phyloP scores from a whole-genome alignment of 768 basidiomycete species.

The Polyporus arcularius region DNA sequence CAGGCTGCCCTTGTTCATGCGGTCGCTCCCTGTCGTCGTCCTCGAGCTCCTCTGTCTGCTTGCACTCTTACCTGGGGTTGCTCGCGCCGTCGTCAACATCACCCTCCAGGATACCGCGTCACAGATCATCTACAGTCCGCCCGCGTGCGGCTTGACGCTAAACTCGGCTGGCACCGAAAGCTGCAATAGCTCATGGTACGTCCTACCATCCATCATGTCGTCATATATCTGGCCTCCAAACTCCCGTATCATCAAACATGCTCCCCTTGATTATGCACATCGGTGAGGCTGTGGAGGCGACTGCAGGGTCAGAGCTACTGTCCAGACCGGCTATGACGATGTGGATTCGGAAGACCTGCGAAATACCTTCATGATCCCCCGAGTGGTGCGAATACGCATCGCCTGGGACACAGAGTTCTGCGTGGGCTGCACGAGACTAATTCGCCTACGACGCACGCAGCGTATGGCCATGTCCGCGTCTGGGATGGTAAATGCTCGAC shows the following conservation, averaged over 20 bases:
- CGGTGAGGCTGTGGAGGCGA: too few relatives aligned
- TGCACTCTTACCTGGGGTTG: not conserved
- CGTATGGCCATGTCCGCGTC: too few relatives aligned
- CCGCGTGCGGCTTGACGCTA: conserved; percentile 21
- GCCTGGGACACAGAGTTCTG: too few relatives aligned
- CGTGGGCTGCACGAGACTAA: too few relatives aligned
- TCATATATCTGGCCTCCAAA: not conserved
- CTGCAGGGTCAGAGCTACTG: too few relatives aligned
- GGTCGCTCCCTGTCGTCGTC: not conserved
- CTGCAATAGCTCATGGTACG: conserved; percentile 24
- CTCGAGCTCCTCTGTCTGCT: not conserved
- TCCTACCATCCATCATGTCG: not conserved
- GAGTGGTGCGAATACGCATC: too few relatives aligned
- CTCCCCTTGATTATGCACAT: not conserved
- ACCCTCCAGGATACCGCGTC: conserved; percentile 23
- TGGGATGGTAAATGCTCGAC: too few relatives aligned
- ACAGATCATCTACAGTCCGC: conserved; percentile 25
- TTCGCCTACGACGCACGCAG: too few relatives aligned
- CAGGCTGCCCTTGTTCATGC: not conserved
- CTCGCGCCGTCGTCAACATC: conserved; percentile 15
- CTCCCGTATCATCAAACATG: not conserved
- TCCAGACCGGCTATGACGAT: too few relatives aligned
- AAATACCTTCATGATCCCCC: too few relatives aligned
- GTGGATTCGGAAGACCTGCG: too few relatives aligned
- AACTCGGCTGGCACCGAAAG: conserved; percentile 12